Percentiles rank a stretch among this genome's conserved stretches.
Conservation (phyloP, 257 asterid species). For the Solanum lycopersicoides region DNA sequence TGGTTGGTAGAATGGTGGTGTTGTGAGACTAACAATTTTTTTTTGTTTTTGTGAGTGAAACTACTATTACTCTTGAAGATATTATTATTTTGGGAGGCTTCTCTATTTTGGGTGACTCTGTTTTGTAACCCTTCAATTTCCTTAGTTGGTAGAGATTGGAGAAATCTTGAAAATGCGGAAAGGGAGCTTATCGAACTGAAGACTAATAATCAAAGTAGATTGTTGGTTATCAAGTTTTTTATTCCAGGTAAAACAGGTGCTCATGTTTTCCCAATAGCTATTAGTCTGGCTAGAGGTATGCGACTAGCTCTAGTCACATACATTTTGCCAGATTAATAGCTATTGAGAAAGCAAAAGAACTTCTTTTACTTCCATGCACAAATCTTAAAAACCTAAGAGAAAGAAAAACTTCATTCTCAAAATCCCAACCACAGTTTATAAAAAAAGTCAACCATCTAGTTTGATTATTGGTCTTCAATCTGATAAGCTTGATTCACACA, state of each 20-base stretch:
- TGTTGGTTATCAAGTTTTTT: too few relatives aligned
- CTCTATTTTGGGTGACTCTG: neutral
- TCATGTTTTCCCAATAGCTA: neutral
- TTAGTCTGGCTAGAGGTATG: neutral
- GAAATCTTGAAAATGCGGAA: neutral
- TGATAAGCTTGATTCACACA: neutral
- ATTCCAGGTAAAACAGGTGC: too few relatives aligned
- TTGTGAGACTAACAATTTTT: neutral
- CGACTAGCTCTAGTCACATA: neutral
- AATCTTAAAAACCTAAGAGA: neutral
- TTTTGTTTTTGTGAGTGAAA: neutral
- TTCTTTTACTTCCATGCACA: neutral
- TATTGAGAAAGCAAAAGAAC: neutral
- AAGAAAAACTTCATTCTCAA: neutral
- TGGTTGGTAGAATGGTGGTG: neutral
- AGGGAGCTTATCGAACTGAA: too few relatives aligned
- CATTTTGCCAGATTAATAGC: neutral
- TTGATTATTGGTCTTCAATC: neutral
- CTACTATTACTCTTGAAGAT: neutral
- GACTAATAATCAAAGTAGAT: too few relatives aligned
- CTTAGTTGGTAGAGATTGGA: neutral
- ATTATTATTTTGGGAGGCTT: too few relatives aligned
- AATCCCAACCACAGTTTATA: neutral
- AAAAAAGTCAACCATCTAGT: neutral
- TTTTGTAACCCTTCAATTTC: neutral